Evolutionary conservation across 768 basidiomycete species (phyloP), one percentile per base, ranked within the genome.

Genomic region (Lentinula raphanica): DNA sequence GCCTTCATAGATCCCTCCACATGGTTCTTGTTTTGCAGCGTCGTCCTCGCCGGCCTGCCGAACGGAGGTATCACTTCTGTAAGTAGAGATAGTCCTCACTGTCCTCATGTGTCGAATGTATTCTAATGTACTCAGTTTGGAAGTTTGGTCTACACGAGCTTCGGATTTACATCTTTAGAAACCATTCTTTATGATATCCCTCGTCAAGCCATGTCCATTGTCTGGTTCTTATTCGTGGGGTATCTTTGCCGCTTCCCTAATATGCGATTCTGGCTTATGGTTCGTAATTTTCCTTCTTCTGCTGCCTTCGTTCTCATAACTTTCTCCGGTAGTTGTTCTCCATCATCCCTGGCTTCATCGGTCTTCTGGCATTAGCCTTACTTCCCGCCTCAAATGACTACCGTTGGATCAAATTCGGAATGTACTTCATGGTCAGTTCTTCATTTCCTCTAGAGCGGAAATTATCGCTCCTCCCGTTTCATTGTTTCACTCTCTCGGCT

Each of bases 1-100:
- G 54, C 58, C 7, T 59, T 54, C 32, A 11, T 42, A 8, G 58
- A 59, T 29, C 58, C 58, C 21, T 55, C 50, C 53, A 59, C 58
- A 39, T 59, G 49, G 45, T 59, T 59, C 38, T 27, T 59, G 12
- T 59, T 59, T 25, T 54, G 48, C 36, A 31, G 31, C 31, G 54
- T 55, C 32, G 31, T 59, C 39, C 31, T 59, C 12, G 44, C 31
- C n/a, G 50, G 35, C 19, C 25, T 59, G 21, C 58, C 58, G 42
- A 59, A 59, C 48, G 58, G 58, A n/a, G 58, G 58, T 46, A 46
- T 55, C 44, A 59, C 58, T 23, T 59, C 58, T 9, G 58, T 59
- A 31, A 28, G 58, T 28, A 7, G 27, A 59, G 42, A 44, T 44
- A n/a, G n/a, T n/a, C n/a, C n/a, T n/a, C n/a, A n/a, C n/a, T n/a